These are phyloP conservation scores for Leucosporidium yakuticum DNA, from an alignment of 768 basidiomycete species.

Conservation along the genomic window DNA sequence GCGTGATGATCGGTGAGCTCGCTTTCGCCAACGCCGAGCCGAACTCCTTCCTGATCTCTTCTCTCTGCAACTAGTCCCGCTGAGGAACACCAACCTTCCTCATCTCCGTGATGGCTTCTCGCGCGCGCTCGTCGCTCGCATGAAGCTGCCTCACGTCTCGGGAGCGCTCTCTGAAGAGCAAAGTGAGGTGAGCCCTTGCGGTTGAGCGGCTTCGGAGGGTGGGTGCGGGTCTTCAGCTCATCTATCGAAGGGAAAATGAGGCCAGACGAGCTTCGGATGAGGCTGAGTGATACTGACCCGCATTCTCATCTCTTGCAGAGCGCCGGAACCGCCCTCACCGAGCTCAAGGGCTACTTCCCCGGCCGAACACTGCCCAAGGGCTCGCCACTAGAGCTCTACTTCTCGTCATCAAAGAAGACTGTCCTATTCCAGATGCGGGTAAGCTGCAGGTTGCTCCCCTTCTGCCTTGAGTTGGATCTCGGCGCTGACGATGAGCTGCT, in stretches of 20 bases:
- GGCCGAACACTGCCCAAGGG: constrained; percentile 41
- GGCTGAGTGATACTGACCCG: neutral
- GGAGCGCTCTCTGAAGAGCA: constrained; percentile 37
- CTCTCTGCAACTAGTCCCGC: constrained; percentile 40
- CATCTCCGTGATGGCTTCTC: constrained; percentile 48
- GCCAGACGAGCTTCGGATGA: no score
- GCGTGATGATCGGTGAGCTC: constrained; percentile 43
- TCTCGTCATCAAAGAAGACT: constrained; percentile 37
- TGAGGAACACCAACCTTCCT: constrained; percentile 45
- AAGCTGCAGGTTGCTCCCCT: neutral
- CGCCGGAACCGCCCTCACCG: constrained; percentile 37
- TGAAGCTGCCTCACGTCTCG: constrained; percentile 42
- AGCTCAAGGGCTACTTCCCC: constrained; percentile 45
- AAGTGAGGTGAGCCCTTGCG: constrained; percentile 37
- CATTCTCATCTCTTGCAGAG: constrained; percentile 35
- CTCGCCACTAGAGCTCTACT: constrained; percentile 39
- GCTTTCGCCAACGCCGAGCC: neutral
- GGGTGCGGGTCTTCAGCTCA: no score
- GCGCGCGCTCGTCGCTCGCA: constrained; percentile 43
- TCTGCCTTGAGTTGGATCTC: neutral
- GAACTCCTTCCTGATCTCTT: neutral
- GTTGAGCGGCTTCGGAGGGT: neutral
- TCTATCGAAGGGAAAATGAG: no score
- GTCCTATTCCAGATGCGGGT: constrained; percentile 43
- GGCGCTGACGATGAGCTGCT: neutral